Evolutionary conservation across 2,329 filamentous ascomycete species (phyloP).

Genomic region (Lasiodiplodia citricola): DNA sequence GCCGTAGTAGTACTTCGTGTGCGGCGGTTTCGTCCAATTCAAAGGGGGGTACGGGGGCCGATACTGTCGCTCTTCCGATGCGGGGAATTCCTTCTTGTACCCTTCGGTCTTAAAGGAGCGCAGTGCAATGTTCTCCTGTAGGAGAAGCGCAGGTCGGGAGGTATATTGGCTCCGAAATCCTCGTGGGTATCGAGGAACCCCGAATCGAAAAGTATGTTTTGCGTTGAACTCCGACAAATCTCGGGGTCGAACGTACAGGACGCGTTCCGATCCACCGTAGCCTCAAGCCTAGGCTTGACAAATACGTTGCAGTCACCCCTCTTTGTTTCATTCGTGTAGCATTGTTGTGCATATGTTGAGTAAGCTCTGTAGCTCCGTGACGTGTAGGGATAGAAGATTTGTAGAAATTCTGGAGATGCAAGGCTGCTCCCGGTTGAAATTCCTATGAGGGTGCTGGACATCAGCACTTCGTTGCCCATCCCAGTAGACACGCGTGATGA

Average conservation of each 20-base stretch:
- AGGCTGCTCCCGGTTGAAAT: too few species aligned
- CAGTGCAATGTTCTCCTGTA: slow-evolving; percentile 23
- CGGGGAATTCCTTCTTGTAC: not conserved
- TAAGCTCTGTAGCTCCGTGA: too few species aligned
- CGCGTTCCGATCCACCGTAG: slow-evolving; percentile 22
- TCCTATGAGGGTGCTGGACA: too few species aligned
- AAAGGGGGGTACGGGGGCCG: not conserved
- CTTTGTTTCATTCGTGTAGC: slow-evolving; percentile 5
- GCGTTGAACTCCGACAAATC: slow-evolving; percentile 24
- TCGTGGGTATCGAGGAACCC: slow-evolving; percentile 30
- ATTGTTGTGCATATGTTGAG: slow-evolving; percentile 3
- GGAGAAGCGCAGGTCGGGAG: slow-evolving; percentile 27
- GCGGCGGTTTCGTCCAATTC: not conserved
- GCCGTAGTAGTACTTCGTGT: not conserved
- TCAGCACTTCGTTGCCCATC: slow-evolving; percentile 23
- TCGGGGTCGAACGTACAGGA: slow-evolving; percentile 29
- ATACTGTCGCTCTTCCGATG: not conserved
- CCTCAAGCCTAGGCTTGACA: slow-evolving; percentile 15
- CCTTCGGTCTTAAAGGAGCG: slow-evolving; percentile 26
- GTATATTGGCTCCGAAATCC: slow-evolving; percentile 33
- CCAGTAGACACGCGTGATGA: slow-evolving; percentile 21
- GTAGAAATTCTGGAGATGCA: too few species aligned
- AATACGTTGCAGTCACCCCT: slow-evolving; percentile 20
- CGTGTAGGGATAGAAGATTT: too few species aligned
- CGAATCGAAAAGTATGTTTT: slow-evolving; percentile 31